phyloP scores from a whole-genome alignment of 352 stramenopile genomes.

The Pythium phragmiticola region DNA sequence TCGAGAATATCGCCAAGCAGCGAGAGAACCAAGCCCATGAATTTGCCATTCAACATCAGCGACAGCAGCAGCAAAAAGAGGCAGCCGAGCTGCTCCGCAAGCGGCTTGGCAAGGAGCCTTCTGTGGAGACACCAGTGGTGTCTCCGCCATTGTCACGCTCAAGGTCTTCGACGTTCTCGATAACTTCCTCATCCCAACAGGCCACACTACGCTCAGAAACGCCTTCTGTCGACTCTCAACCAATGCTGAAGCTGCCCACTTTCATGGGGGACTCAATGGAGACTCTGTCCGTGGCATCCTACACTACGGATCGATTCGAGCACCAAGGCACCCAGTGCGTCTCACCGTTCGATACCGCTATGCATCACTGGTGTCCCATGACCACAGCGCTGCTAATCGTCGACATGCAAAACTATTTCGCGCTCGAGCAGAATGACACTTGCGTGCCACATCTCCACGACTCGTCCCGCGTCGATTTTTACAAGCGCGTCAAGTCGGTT shows the following conservation, averaged over 20 bases:
- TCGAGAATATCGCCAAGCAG: slow-evolving; percentile 34
- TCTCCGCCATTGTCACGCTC: not conserved
- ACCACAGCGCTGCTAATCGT: slow-evolving; percentile 63
- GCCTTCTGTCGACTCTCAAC: not conserved
- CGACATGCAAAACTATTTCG: slow-evolving; percentile 76
- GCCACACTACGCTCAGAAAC: not conserved
- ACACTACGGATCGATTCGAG: slow-evolving; percentile 1
- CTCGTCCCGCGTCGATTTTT: slow-evolving; percentile 30
- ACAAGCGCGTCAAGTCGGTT: slow-evolving; percentile 49
- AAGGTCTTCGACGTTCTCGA: not conserved
- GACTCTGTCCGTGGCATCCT: slow-evolving; percentile 21
- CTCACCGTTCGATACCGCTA: not conserved
- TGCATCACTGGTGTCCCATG: slow-evolving; percentile 59
- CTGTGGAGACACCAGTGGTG: not conserved
- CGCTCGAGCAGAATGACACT: slow-evolving; percentile 31
- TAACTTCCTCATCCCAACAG: not conserved
- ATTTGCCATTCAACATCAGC: slow-evolving; percentile 31
- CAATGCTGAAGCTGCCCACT: not conserved
- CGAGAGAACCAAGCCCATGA: slow-evolving; percentile 26
- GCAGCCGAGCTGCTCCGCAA: slow-evolving; percentile 51
- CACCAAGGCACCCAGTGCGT: not conserved
- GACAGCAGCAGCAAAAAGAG: slow-evolving; percentile 47
- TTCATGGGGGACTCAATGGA: slow-evolving; percentile 15
- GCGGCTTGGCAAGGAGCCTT: slow-evolving; percentile 33
- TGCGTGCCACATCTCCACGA: slow-evolving; percentile 22